Base-by-base conservation (phyloP, 139 green algal species). In the Haematococcus lacustris region DNA sequence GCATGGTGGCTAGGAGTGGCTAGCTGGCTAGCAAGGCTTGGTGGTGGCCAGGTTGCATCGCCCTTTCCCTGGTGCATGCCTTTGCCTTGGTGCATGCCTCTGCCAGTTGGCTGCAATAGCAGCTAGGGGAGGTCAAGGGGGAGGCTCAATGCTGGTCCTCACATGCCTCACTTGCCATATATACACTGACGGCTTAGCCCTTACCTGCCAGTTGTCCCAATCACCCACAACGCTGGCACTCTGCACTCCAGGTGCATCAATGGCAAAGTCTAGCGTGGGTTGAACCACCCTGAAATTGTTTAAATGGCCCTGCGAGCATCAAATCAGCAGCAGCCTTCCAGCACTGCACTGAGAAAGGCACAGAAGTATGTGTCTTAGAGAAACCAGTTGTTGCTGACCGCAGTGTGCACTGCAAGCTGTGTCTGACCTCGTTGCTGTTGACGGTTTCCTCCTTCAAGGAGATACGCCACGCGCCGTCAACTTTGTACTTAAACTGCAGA, bases 141-240 rank as follows among this genome's bases (percentile, higher is more conserved):
- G n/a, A n/a, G n/a, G n/a, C n/a, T n/a, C n/a, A n/a, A n/a, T n/a
- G n/a, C n/a, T n/a, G n/a, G n/a, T n/a, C n/a, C n/a, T n/a, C n/a
- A n/a, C n/a, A n/a, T n/a, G n/a, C n/a, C n/a, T n/a, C n/a, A n/a
- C n/a, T n/a, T n/a, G n/a, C n/a, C n/a, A n/a, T n/a, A n/a, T n/a
- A n/a, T n/a, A n/a, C n/a, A n/a, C n/a, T n/a, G n/a, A n/a, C n/a
- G n/a, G n/a, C n/a, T n/a, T n/a, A n/a, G n/a, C n/a, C n/a, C n/a
- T n/a, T n/a, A n/a, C n/a, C n/a, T n/a, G 71, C 71, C 71, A 82
- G 53, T 75, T 65, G 53, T 82, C 76, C 76, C 76, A 82, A 60
- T 78, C 66, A 9, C 76, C 76, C 4, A 82, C 34, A 30, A 82
- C 76, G 5, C 68, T 50, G 23, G 65, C 76, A 25, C 47, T 66